Conservation (phyloP, 1,284 basidiomycete species). For the Cutaneotrichosporon sp. region DNA sequence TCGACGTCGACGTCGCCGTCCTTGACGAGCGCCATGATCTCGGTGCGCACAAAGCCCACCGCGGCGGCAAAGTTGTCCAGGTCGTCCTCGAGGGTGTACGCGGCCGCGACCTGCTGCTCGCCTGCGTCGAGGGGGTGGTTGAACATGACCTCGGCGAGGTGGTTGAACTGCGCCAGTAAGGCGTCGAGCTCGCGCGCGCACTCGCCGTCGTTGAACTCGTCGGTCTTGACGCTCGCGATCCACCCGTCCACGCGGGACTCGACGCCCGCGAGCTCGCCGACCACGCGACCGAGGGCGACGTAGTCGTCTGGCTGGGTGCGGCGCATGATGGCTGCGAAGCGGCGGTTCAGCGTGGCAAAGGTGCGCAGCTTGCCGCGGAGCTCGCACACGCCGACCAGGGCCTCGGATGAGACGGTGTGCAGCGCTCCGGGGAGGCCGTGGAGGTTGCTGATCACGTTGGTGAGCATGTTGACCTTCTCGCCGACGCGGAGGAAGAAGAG, state of each 20-base stretch:
- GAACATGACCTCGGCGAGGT: slow-evolving; percentile 83
- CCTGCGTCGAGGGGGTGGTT: slow-evolving; percentile 76
- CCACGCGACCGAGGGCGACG: slow-evolving; percentile 78
- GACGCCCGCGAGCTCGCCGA: slow-evolving; percentile 78
- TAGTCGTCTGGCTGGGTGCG: slow-evolving; percentile 79
- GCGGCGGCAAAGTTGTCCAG: slow-evolving; percentile 89
- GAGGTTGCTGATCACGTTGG: slow-evolving; percentile 72
- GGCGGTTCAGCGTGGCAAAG: slow-evolving; percentile 78
- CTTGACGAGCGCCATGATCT: slow-evolving; percentile 67
- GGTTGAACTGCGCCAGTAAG: slow-evolving; percentile 86
- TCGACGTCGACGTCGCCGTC: slow-evolving; percentile 75
- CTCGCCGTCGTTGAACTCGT: slow-evolving; percentile 89
- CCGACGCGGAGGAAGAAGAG: slow-evolving; percentile 87
- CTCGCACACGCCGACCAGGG: slow-evolving; percentile 86
- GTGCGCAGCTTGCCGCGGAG: slow-evolving; percentile 77
- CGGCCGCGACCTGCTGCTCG: slow-evolving; percentile 83
- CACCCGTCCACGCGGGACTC: slow-evolving; percentile 92
- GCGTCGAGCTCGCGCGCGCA: slow-evolving; percentile 83
- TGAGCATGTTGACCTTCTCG: slow-evolving; percentile 81
- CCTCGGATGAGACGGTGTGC: slow-evolving; percentile 73
- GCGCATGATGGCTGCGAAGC: slow-evolving; percentile 77
- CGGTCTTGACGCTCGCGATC: slow-evolving; percentile 75
- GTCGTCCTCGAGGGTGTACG: slow-evolving; percentile 78
- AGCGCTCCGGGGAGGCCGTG: slow-evolving; percentile 81
- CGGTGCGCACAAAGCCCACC: slow-evolving; percentile 81